These are phyloP conservation scores for Leccinum longicurvipes DNA, from an alignment of 768 basidiomycete species.

Conservation along the genomic window DNA sequence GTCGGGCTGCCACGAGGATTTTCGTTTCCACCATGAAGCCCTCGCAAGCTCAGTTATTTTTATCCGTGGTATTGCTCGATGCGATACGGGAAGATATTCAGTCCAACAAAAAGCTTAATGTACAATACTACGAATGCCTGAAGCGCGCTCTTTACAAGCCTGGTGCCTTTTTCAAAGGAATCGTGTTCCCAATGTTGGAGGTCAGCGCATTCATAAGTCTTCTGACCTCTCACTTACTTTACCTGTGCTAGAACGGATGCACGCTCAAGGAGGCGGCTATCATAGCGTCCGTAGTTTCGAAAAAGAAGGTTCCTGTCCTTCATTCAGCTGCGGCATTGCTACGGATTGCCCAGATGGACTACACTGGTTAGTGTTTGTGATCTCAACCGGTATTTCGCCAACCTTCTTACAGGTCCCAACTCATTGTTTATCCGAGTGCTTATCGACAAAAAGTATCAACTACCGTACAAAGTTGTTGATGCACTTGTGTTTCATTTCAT, in stretches of 20 bases:
- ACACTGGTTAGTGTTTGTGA: constrained; percentile 58
- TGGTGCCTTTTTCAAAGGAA: constrained; percentile 96
- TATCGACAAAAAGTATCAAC: constrained; percentile 95
- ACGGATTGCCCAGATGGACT: constrained; percentile 94
- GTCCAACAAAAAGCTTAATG: constrained; percentile 82
- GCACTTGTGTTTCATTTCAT: constrained; percentile 98
- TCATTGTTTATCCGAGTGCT: constrained; percentile 96
- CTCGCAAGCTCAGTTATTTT: constrained; percentile 86
- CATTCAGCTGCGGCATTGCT: constrained; percentile 95
- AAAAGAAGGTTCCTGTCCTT: constrained; percentile 91
- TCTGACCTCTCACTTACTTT: constrained; percentile 28
- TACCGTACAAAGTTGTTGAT: constrained; percentile 97
- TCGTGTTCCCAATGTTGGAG: constrained; percentile 92
- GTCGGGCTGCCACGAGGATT: constrained; percentile 89
- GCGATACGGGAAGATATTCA: constrained; percentile 87
- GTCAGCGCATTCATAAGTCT: constrained; percentile 42
- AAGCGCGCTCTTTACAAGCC: constrained; percentile 95
- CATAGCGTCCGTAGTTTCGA: constrained; percentile 85
- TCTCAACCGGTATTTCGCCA: not conserved
- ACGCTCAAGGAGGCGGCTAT: constrained; percentile 94
- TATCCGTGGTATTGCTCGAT: constrained; percentile 88
- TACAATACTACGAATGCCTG: constrained; percentile 91
- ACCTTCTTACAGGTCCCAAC: constrained; percentile 61
- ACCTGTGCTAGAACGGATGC: constrained; percentile 59
- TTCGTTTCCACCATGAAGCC: constrained; percentile 98